Evolutionary conservation across 495 filamentous ascomycete species (phyloP).

Genomic region (Eremomyces bilateralis): DNA sequence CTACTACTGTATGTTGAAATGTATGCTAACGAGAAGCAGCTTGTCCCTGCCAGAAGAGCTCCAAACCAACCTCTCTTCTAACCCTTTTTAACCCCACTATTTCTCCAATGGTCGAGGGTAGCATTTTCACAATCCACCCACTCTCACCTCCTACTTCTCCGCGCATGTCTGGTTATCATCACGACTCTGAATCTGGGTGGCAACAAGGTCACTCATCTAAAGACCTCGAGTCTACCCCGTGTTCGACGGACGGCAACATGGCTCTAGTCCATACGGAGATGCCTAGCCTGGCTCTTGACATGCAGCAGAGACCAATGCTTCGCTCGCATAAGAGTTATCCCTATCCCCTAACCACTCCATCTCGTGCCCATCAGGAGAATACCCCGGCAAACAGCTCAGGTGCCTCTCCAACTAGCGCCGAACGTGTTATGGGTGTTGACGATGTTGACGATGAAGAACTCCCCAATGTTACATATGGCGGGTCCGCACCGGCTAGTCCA

Average conservation of each 20-base stretch:
- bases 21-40: no score
- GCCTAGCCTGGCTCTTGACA: constrained; percentile 10
- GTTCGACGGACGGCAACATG: constrained; percentile 12
- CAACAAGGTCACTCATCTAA: constrained; percentile 10
- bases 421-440: constrained; percentile 9
- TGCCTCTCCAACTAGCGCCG: constrained; percentile 7
- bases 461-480: constrained; percentile 11
- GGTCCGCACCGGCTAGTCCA: constrained; percentile 20
- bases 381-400: constrained; percentile 4
- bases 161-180: constrained; percentile 9
- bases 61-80: no score
- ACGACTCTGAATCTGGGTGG: constrained; percentile 7
- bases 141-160: constrained; percentile 14
- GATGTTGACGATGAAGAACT: constrained; percentile 9
- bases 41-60: no score
- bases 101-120: constrained; percentile 14
- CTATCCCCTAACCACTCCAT: constrained; percentile 8
- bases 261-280: constrained; percentile 11
- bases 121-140: constrained; percentile 5
- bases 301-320: constrained; percentile 12
- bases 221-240: constrained; percentile 7
- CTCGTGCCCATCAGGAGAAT: no score
- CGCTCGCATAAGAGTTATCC: constrained; percentile 20
- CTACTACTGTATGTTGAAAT: no score
- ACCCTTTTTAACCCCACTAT: no score